phyloP scores from a whole-genome alignment of 2,329 filamentous ascomycete genomes.

The Monosporascus ibericus region DNA sequence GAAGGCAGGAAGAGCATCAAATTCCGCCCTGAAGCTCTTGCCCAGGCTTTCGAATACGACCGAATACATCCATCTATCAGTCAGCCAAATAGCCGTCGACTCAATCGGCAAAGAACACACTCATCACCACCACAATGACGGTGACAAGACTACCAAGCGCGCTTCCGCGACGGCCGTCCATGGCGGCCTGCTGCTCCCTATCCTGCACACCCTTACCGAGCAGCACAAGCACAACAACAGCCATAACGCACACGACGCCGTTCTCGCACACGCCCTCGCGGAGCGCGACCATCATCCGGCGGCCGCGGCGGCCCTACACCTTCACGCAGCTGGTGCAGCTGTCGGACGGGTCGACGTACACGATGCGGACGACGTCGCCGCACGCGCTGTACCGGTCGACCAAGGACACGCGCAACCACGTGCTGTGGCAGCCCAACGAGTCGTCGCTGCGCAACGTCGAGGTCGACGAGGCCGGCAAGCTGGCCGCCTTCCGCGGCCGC shows the following conservation, averaged over 20 bases:
- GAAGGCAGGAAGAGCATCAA: not conserved
- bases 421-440: slow-evolving; percentile 84
- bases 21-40: too few species aligned
- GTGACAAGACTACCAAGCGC: slow-evolving; percentile 26
- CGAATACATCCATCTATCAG: slow-evolving; percentile 1
- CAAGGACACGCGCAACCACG: slow-evolving; percentile 85
- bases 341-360: slow-evolving; percentile 82
- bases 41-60: too few species aligned
- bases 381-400: slow-evolving; percentile 49
- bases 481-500: slow-evolving; percentile 77
- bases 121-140: slow-evolving; percentile 20
- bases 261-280: slow-evolving; percentile 54
- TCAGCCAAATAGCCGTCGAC: not conserved
- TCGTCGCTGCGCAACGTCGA: slow-evolving; percentile 81
- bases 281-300: slow-evolving; percentile 76
- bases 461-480: slow-evolving; percentile 85
- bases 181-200: slow-evolving; percentile 11
- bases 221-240: not conserved
- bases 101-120: slow-evolving; percentile 6
- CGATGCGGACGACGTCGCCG: slow-evolving; percentile 71
- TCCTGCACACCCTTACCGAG: slow-evolving; percentile 12
- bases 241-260: slow-evolving; percentile 2
- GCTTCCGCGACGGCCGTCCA: slow-evolving; percentile 24
- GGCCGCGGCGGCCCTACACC: slow-evolving; percentile 87
- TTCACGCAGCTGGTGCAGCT: slow-evolving; percentile 97